phyloP scores from a whole-genome alignment of 2,329 filamentous ascomycete genomes.

The Akanthomyces uredinophilus region DNA sequence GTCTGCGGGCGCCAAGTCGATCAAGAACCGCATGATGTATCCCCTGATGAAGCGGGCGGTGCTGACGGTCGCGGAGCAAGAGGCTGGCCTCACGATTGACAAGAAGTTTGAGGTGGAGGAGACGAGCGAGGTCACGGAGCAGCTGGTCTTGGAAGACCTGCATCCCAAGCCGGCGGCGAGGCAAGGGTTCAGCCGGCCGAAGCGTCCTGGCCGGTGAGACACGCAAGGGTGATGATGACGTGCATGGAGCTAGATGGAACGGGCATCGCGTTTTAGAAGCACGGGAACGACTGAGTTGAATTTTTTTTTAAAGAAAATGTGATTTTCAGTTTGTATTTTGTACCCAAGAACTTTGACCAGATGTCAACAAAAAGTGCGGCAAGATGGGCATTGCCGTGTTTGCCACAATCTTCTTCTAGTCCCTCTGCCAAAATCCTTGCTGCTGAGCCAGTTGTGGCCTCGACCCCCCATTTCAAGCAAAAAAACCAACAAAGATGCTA shows the following conservation, averaged over 20 bases:
- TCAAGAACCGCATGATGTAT: slow-evolving; percentile 84
- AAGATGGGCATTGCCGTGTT: not conserved
- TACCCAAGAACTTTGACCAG: not conserved
- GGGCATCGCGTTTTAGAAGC: not conserved
- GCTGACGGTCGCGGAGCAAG: slow-evolving; percentile 57
- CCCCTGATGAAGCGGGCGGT: slow-evolving; percentile 66
- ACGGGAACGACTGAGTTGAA: not conserved
- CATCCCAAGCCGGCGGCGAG: slow-evolving; percentile 62
- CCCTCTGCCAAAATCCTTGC: not conserved
- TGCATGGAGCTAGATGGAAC: not conserved
- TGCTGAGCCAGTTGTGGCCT: not conserved
- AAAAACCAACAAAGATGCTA: not conserved
- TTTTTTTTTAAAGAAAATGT: not conserved
- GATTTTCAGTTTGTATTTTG: not conserved
- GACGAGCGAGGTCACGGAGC: slow-evolving; percentile 65
- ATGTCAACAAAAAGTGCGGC: not conserved
- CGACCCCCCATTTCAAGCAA: not conserved
- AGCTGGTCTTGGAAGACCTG: slow-evolving; percentile 60
- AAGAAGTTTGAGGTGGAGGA: slow-evolving; percentile 68
- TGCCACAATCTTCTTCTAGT: not conserved
- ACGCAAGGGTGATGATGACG: not conserved
- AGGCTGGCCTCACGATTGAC: slow-evolving; percentile 60
- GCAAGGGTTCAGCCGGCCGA: slow-evolving; percentile 69
- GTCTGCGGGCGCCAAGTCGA: slow-evolving; percentile 57
- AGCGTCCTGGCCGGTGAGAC: slow-evolving; percentile 64